These are phyloP conservation scores for Diplogelasinospora grovesii DNA, from an alignment of 495 filamentous ascomycete species.

Conservation along the genomic window DNA sequence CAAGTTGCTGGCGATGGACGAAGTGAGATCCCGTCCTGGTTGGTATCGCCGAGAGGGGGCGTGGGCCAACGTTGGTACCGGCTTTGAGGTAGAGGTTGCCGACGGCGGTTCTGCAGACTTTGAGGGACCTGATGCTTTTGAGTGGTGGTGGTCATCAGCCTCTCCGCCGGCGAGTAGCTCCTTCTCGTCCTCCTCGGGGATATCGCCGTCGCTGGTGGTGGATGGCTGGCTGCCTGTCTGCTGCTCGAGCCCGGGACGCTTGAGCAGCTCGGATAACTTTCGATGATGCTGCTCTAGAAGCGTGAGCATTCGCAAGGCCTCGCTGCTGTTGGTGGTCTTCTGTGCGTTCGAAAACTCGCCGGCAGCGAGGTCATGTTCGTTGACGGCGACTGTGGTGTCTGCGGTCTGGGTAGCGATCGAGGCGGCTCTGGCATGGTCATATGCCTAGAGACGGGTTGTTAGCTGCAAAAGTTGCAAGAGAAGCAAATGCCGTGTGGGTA, in stretches of 20 bases:
- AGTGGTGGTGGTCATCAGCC: too few species aligned
- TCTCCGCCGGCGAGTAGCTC: constrained; percentile 17
- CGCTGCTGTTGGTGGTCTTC: constrained; percentile 63
- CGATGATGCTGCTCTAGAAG: constrained; percentile 84
- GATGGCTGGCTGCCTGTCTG: constrained; percentile 44
- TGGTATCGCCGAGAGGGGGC: constrained; percentile 47
- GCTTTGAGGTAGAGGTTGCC: constrained; percentile 29
- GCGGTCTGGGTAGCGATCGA: constrained; percentile 63
- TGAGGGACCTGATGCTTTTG: constrained; percentile 11
- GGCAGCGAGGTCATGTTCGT: constrained; percentile 83
- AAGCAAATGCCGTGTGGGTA: neutral
- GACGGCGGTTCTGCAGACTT: constrained; percentile 13
- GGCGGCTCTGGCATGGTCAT: constrained; percentile 82
- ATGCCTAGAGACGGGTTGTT: constrained; percentile 52
- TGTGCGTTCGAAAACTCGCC: constrained; percentile 82
- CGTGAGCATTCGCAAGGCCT: constrained; percentile 76
- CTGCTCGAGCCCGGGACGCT: constrained; percentile 59
- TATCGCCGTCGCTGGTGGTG: constrained; percentile 27
- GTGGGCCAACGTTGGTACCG: constrained; percentile 41
- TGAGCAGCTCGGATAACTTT: constrained; percentile 68
- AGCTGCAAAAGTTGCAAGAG: constrained; percentile 1
- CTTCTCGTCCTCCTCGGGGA: constrained; percentile 33
- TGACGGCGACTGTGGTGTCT: constrained; percentile 71
- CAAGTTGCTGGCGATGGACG: constrained; percentile 86
- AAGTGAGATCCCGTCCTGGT: constrained; percentile 60